A percentile compares a stretch with the other conserved stretches of the same genome.
Conservation (phyloP, 441 rosid species). For the Macaranga tanarius region DNA sequence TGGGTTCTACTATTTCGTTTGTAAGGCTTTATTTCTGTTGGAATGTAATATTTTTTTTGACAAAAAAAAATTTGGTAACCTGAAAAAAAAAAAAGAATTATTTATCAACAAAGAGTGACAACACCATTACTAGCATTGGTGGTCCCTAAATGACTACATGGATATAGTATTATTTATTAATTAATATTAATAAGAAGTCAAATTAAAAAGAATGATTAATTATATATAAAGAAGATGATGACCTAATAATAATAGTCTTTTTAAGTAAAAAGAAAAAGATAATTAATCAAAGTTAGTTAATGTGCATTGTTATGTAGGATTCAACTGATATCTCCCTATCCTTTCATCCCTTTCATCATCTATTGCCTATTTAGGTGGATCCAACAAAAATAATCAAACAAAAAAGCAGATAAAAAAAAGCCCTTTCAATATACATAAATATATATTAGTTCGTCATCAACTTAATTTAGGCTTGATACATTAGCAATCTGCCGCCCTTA, state of each 20-base stretch:
- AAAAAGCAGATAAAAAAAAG: neutral
- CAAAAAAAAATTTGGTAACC: too few species aligned
- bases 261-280: neutral
- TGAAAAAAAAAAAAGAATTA: neutral
- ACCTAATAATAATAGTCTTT: neutral
- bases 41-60: too few species aligned
- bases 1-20: too few species aligned
- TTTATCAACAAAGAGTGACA: neutral
- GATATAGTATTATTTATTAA: neutral
- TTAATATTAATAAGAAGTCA: neutral
- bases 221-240: neutral
- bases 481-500: too few species aligned
- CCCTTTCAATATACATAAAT: neutral
- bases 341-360: neutral
- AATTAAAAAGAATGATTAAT: constrained; percentile 1
- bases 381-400: neutral
- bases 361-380: constrained; percentile 28
- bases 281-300: neutral
- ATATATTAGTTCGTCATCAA: neutral
- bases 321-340: constrained; percentile 24
- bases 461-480: too few species aligned
- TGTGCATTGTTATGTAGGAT: constrained; percentile 38
- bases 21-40: too few species aligned
- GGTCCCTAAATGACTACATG: neutral
- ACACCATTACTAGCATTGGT: neutral